Evolutionary conservation across 768 basidiomycete species (phyloP).

Genomic region (Lentinula boryana): DNA sequence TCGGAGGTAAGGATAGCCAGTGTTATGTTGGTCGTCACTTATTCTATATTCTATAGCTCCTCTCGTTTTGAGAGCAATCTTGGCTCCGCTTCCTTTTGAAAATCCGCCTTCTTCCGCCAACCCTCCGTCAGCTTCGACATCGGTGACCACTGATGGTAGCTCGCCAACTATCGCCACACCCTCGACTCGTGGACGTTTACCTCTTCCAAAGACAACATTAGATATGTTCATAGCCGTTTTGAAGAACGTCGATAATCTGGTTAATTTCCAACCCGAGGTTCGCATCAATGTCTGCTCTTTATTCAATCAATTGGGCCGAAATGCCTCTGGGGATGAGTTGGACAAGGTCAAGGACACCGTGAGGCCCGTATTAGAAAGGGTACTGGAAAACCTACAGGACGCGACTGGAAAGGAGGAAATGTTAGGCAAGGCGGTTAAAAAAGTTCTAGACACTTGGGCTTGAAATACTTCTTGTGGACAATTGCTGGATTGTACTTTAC

Average conservation of each 20-base stretch:
- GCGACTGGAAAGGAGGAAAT: conserved; percentile 37
- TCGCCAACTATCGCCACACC: conserved; percentile 44
- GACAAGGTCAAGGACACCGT: conserved; percentile 44
- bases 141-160: conserved; percentile 36
- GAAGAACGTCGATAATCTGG: conserved; percentile 47
- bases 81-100: conserved; percentile 42
- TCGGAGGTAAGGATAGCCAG: conserved; percentile 48
- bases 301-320: conserved; percentile 55
- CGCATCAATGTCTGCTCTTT: conserved; percentile 73
- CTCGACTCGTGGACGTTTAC: conserved; percentile 25
- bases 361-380: conserved; percentile 43
- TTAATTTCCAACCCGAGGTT: conserved; percentile 67
- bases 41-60: conserved; percentile 34
- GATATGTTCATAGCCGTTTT: conserved; percentile 66
- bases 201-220: conserved; percentile 49
- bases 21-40: neutral
- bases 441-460: conserved; percentile 36
- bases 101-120: conserved; percentile 22
- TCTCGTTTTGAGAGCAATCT: conserved; percentile 56
- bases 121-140: conserved; percentile 31
- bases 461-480: conserved; percentile 10
- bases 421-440: conserved; percentile 31
- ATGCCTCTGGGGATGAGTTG: conserved; percentile 42
- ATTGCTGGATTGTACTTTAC: neutral
- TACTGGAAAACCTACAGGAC: conserved; percentile 28